phyloP scores from a whole-genome alignment of 2,329 filamentous ascomycete genomes.

The Daldinia eschscholtzii region DNA sequence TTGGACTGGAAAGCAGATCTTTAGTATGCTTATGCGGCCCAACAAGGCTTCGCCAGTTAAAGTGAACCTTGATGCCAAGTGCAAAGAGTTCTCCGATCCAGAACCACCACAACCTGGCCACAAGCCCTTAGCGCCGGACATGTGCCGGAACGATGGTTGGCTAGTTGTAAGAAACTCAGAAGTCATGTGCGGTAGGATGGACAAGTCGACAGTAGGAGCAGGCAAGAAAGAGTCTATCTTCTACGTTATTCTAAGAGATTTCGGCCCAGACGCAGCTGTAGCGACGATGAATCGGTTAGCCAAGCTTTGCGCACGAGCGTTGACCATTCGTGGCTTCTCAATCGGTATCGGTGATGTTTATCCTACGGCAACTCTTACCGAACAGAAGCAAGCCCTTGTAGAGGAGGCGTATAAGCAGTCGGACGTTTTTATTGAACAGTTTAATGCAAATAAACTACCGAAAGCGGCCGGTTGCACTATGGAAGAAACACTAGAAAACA shows the following conservation, averaged over 20 bases:
- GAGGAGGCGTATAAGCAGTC: constrained; percentile 82
- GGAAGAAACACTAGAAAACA: constrained; percentile 91
- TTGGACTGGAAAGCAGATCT: constrained; percentile 98
- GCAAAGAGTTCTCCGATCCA: constrained; percentile 74
- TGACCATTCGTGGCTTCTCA: constrained; percentile 93
- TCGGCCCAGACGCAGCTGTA: constrained; percentile 88
- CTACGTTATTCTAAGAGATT: constrained; percentile 96
- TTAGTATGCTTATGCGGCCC: constrained; percentile 90
- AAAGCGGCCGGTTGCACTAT: constrained; percentile 91
- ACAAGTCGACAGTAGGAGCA: constrained; percentile 96
- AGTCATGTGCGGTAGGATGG: constrained; percentile 97
- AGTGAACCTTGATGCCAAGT: constrained; percentile 94
- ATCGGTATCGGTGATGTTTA: constrained; percentile 97
- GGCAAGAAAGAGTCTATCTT: constrained; percentile 99
- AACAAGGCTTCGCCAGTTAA: constrained; percentile 85
- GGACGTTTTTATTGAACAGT: constrained; percentile 84
- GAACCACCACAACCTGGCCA: constrained; percentile 67
- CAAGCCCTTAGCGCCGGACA: constrained; percentile 67
- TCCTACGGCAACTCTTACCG: constrained; percentile 77
- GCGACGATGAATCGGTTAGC: constrained; percentile 94
- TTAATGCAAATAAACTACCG: constrained; percentile 82
- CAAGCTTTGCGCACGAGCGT: constrained; percentile 87
- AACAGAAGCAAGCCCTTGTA: constrained; percentile 81
- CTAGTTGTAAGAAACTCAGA: constrained; percentile 95
- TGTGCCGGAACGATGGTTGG: constrained; percentile 90